A percentile compares a stretch with the other conserved stretches of the same genome.
phyloP scores from a whole-genome alignment of 345 rosid genomes.

The Corymbia maculata region DNA sequence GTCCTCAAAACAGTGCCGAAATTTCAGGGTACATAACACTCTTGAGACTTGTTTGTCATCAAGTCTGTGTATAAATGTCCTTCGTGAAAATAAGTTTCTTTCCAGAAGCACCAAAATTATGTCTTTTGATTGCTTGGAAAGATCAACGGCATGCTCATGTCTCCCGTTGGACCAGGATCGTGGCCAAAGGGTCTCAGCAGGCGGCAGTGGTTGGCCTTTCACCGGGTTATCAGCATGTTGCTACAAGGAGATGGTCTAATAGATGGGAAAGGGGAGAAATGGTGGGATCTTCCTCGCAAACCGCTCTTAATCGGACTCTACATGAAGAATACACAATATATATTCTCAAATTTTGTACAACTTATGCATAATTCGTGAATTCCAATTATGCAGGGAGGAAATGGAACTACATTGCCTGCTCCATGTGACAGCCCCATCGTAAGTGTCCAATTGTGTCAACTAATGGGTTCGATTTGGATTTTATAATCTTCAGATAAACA shows the following conservation, averaged over 20 bases:
- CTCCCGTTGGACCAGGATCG: conserved; percentile 19
- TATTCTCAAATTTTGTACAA: not conserved
- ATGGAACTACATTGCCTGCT: conserved; percentile 52
- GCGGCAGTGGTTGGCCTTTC: conserved; percentile 86
- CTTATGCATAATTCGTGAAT: not conserved
- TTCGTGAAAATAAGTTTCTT: not conserved
- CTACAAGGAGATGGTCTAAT: conserved; percentile 69
- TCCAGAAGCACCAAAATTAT: not conserved
- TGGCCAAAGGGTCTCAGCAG: conserved; percentile 68
- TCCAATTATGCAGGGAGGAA: conserved; percentile 34
- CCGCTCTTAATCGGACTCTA: conserved; percentile 16
- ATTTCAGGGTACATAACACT: not conserved
- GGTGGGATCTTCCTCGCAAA: conserved; percentile 99
- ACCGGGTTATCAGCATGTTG: conserved; percentile 51
- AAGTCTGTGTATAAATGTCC: not conserved
- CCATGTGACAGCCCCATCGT: conserved; percentile 88
- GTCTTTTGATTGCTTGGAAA: not conserved
- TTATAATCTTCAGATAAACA: not conserved
- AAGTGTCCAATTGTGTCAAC: conserved; percentile 8
- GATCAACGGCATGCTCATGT: conserved; percentile 2
- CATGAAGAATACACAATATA: not conserved
- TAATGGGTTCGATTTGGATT: not conserved
- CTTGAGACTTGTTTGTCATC: not conserved
- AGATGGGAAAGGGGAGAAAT: conserved; percentile 76
- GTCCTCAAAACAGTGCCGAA: not conserved